Base-by-base conservation (phyloP, 1,139 yeast genomes). In the Pichia sp. region DNA sequence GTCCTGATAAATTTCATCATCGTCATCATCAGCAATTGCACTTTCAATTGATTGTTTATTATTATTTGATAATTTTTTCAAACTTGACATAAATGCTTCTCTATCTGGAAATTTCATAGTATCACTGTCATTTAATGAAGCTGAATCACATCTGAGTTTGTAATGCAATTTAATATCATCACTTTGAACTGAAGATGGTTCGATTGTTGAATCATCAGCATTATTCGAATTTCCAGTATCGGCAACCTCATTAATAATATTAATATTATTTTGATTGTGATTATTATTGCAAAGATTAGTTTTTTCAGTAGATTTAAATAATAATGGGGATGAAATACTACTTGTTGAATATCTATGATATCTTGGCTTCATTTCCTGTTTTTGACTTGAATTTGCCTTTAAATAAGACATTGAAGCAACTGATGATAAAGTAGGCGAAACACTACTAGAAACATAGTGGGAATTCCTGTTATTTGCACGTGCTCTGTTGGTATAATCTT, bases 321-420 rank as follows among this genome's bases (percentile, higher is more conserved):
- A 34, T 2, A 43, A 39, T 29, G 43, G 48, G 9, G 49, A 37
- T n/a, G 40, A 38, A 10, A 51, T 51, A 39, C 57, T 56, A 41
- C 50, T 57, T 8, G 62, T 57, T 3, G 62, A 58, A 39, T 58
- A 57, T 37, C 62, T 48, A 42, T 56, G 61, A 24, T 45, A 50
- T 16, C 16, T 16, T 16, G 16, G 16, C 16, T 16, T 16, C 16
- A 16, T 16, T 25, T 16, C 16, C 16, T 16, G 16, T 16, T 16
- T 16, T 16, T 16, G 16, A 16, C 16, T 16, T 16, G 16, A 16
- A 16, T 16, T 16, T 16, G 16, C 16, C 16, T 26, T 37, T 6
- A 29, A 6, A 24, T 29, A 29, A 6, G 39, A 30, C 12, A 40
- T 22, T 37, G 50, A 38, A 29, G 43, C 33, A 40, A 52, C 33